A percentile compares a stretch with the other conserved stretches of the same genome.
Conservation (phyloP, 2,329 filamentous ascomycete genomes). For the Paraconiothyrium brasiliense region DNA sequence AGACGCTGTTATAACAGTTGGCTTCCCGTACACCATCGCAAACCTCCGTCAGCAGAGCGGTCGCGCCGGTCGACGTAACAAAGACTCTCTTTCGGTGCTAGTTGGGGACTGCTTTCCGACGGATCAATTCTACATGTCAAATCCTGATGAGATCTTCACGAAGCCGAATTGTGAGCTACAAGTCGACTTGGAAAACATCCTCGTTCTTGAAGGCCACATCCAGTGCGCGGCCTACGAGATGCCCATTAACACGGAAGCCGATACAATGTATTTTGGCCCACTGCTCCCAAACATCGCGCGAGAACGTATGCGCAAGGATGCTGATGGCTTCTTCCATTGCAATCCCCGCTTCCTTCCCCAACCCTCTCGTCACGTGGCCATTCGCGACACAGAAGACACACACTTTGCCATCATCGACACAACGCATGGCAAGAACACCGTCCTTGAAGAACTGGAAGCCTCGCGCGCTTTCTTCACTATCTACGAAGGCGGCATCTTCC, state of each 20-base stretch:
- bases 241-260: conserved; percentile 82
- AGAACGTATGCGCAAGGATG: conserved; percentile 77
- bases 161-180: conserved; percentile 89
- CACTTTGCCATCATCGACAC: conserved; percentile 94
- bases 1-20: conserved; percentile 92
- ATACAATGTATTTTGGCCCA: conserved; percentile 80
- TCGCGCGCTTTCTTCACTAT: conserved; percentile 94
- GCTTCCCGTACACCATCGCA: conserved; percentile 94
- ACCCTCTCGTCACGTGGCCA: conserved; percentile 83
- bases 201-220: conserved; percentile 90
- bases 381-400: conserved; percentile 89
- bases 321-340: conserved; percentile 86
- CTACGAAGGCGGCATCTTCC: conserved; percentile 95
- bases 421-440: conserved; percentile 80
- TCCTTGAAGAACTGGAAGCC: conserved; percentile 95
- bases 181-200: conserved; percentile 89
- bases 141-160: conserved; percentile 92
- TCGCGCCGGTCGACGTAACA: conserved; percentile 88
- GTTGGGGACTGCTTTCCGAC: conserved; percentile 89
- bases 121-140: conserved; percentile 97
- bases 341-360: conserved; percentile 86
- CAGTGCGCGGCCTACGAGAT: conserved; percentile 97
- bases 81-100: conserved; percentile 88
- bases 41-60: conserved; percentile 96
- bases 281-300: conserved; percentile 75